Percentiles rank a stretch among this genome's conserved stretches.
These are phyloP conservation scores for Cenchrus americanus DNA, from an alignment of 176 grass and related monocot species.

Conservation along the genomic window DNA sequence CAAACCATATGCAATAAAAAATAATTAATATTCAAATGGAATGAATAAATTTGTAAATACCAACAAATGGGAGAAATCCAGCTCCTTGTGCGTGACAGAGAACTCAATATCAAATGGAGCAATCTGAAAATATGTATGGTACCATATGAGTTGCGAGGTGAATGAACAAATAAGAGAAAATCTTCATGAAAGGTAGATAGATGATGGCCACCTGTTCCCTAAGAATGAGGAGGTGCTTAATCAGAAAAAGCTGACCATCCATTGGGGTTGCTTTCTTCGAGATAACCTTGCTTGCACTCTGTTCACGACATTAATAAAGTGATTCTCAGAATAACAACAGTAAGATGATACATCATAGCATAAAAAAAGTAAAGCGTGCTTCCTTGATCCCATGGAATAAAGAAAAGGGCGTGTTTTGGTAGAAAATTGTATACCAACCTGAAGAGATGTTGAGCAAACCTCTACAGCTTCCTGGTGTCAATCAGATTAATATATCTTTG, in stretches of 20 bases:
- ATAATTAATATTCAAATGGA: constrained; percentile 23
- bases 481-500: constrained; percentile 34
- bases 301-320: constrained; percentile 42
- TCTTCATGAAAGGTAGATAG: constrained; percentile 11
- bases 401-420: constrained; percentile 1
- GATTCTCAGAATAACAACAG: constrained; percentile 40
- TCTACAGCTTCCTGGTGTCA: constrained; percentile 89
- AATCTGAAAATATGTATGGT: constrained; percentile 61
- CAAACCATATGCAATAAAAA: constrained; percentile 25
- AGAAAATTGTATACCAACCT: constrained; percentile 56
- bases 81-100: constrained; percentile 92
- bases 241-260: constrained; percentile 97
- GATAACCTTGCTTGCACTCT: constrained; percentile 89
- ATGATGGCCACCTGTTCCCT: constrained; percentile 78
- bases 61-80: constrained; percentile 98
- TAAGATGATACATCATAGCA: constrained; percentile 19
- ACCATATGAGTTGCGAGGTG: constrained; percentile 34
- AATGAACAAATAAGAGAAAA: constrained; percentile 28
- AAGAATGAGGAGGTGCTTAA: constrained; percentile 97
- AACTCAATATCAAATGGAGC: constrained; percentile 94
- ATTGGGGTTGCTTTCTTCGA: constrained; percentile 80
- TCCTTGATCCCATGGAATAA: neutral
- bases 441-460: constrained; percentile 91
- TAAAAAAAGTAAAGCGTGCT: constrained; percentile 33
- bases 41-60: constrained; percentile 54